Conservation (phyloP, 1,139 yeast species). For the Taphrina wiesneri region DNA sequence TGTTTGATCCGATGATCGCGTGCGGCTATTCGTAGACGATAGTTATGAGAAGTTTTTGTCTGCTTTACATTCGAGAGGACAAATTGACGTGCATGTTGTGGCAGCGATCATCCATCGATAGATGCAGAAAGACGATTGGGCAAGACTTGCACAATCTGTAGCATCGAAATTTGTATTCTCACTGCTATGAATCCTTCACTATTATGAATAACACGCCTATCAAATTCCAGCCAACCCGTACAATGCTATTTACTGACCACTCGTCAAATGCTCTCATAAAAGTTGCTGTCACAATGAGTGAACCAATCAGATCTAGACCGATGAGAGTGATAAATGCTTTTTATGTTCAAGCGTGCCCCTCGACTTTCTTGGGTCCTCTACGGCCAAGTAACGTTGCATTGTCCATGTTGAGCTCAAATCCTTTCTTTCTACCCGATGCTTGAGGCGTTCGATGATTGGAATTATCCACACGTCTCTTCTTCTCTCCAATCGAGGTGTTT, state of each 20-base stretch:
- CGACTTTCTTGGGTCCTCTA: constrained; percentile 46
- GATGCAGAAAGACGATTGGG: too few species aligned
- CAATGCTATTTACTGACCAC: constrained; percentile 2
- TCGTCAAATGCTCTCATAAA: not conserved
- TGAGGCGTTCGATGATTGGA: constrained; percentile 36
- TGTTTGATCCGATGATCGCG: not conserved
- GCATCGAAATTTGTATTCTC: too few species aligned
- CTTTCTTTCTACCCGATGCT: constrained; percentile 42
- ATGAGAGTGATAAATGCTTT: not conserved
- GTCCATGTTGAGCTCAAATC: constrained; percentile 70
- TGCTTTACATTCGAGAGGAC: not conserved
- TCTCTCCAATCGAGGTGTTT: constrained; percentile 25
- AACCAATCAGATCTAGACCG: not conserved
- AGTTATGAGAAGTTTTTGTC: not conserved
- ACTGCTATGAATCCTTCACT: not conserved
- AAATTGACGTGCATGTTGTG: too few species aligned
- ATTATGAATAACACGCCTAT: not conserved
- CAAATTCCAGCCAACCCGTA: not conserved
- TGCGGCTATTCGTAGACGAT: not conserved
- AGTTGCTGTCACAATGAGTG: not conserved
- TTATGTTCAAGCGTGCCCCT: constrained; percentile 4
- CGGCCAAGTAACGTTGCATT: constrained; percentile 82
- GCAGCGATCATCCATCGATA: too few species aligned
- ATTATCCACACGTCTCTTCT: constrained; percentile 36
- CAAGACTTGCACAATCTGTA: too few species aligned